A percentile compares a stretch with the other conserved stretches of the same genome.
Conservation (phyloP, 1,284 basidiomycete species). For the Tetrapyrgos nigripes region DNA sequence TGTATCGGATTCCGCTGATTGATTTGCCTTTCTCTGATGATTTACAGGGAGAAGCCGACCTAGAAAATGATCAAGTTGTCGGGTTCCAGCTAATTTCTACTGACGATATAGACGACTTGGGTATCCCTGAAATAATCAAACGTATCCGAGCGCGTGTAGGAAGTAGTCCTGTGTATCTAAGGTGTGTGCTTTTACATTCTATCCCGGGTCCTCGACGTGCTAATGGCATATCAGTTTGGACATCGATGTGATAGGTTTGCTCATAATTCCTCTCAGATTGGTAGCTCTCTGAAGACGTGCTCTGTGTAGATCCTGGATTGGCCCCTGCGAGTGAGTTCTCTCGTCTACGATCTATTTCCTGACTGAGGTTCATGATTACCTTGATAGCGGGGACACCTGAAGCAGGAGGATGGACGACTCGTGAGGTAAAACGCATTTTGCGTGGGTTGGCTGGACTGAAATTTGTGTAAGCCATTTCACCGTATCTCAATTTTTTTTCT, state of each 20-base stretch:
- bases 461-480: constrained; percentile 63
- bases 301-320: constrained; percentile 69
- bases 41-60: constrained; percentile 59
- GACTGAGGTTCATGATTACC: not conserved
- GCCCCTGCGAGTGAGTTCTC: constrained; percentile 74
- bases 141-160: constrained; percentile 71
- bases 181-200: constrained; percentile 38
- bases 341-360: not conserved
- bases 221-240: constrained; percentile 56
- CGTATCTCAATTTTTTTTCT: not conserved
- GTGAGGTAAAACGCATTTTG: constrained; percentile 81
- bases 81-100: constrained; percentile 76
- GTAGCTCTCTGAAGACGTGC: not conserved
- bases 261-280: not conserved
- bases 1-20: constrained; percentile 22
- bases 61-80: constrained; percentile 66
- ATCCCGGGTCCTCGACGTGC: constrained; percentile 10
- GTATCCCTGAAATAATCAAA: constrained; percentile 64
- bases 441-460: constrained; percentile 80
- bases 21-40: not conserved
- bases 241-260: constrained; percentile 77
- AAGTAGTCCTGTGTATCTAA: constrained; percentile 76
- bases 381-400: constrained; percentile 82
- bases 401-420: constrained; percentile 82
- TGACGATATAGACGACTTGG: constrained; percentile 80